Base-by-base conservation (phyloP, 495 filamentous ascomycete species). In the Podospora pseudocomata region DNA sequence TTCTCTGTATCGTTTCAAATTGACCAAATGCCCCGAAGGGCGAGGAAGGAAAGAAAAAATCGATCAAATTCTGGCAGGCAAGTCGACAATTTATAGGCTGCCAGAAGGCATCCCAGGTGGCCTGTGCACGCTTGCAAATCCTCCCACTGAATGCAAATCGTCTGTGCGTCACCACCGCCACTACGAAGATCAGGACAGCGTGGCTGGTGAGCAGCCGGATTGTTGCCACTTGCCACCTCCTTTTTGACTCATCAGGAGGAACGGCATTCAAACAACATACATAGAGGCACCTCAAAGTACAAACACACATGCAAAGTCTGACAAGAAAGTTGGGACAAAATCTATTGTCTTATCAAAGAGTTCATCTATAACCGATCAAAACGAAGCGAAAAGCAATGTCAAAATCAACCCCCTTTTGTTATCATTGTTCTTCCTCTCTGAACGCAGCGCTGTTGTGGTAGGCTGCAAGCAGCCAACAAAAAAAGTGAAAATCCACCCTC, bases 1-100 rank as follows among this genome's bases (percentile, higher is more conserved):
- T 93, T 94, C 90, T 94, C 88, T 80, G 78, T 81, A 83, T 83
- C 79, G 80, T 84, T 82, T 79, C 78, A 78, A 78, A 89, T 90
- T 90, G 88, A 90, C 88, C 88, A 90, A 88, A 89, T 91, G 89
- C 87, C 88, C 86, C 59, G 28, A 85, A 89, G 87, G 86, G 87
- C 86, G 71, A 68, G 60, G 18, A 66, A 54, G 44, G 26, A 61
- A 54, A 34, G 71, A 71, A 67, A 27, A 56, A 68, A 34, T 34
- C 26, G n/a, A 66, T 34, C 0, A 60, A 58, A 66, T 23, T 23
- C 23, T 23, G 23, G 1, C 23, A 23, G 23, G 23, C 23, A 23
- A 23, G 23, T 23, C 1, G 1, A 23, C 23, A 23, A 23, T 23
- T 23, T 23, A 23, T 23, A 23, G 23, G 1, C 23, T 23, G 23